Percentiles rank a stretch among this genome's conserved stretches.
Conservation (phyloP, 78 protist species). For the Dictyostelium brefeldianum region DNA sequence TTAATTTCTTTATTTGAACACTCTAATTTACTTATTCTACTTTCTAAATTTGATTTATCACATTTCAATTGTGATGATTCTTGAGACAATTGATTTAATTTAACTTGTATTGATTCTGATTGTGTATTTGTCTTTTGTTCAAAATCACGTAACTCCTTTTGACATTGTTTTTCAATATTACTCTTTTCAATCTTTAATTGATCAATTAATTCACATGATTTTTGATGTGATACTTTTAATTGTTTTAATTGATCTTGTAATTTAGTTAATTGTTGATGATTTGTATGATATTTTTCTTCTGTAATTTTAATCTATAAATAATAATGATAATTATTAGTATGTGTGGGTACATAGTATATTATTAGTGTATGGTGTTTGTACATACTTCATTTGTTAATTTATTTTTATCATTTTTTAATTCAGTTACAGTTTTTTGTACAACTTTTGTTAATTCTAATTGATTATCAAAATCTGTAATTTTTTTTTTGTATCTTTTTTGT, state of each 20-base stretch:
- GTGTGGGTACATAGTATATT: too few species aligned
- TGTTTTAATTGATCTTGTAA: slow-evolving; percentile 1
- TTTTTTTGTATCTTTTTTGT: slow-evolving; percentile 1
- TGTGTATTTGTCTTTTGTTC: not conserved
- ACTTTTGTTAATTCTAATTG: slow-evolving; percentile 12
- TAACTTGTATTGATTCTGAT: not conserved
- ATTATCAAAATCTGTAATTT: not conserved
- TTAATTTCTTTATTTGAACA: slow-evolving; percentile 19
- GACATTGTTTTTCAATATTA: slow-evolving; percentile 10
- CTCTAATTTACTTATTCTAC: not conserved
- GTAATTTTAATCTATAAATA: not conserved
- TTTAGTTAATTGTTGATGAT: not conserved
- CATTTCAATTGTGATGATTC: not conserved
- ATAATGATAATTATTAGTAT: not conserved
- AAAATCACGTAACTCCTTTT: slow-evolving; percentile 1
- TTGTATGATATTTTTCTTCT: slow-evolving; percentile 23
- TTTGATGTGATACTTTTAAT: not conserved
- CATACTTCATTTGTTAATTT: slow-evolving; percentile 15
- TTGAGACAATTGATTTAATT: not conserved
- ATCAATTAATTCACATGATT: not conserved
- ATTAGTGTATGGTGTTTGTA: not conserved
- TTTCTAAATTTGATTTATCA: not conserved
- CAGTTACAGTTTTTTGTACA: not conserved
- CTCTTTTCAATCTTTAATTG: not conserved
- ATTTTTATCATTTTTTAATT: slow-evolving; percentile 18